These are phyloP conservation scores for Venturia oleaginea DNA, from an alignment of 2,329 filamentous ascomycete genomes.

Conservation along the genomic window DNA sequence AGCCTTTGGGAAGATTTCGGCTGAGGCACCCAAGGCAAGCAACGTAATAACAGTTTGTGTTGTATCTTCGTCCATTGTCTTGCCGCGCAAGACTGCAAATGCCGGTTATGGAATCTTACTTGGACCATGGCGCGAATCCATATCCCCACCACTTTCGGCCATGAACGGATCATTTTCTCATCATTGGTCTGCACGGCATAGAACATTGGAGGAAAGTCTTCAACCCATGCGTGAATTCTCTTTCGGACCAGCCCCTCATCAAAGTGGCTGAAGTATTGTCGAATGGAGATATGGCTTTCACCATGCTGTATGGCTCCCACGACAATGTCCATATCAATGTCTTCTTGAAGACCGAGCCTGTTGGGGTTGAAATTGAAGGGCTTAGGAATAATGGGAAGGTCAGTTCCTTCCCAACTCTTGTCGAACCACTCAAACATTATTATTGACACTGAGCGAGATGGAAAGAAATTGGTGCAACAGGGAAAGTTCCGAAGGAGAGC, in stretches of 20 bases:
- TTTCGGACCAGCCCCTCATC: background rate
- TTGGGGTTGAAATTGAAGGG: too few relatives aligned
- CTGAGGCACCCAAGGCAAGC: background rate
- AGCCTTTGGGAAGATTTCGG: background rate
- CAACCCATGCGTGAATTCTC: background rate
- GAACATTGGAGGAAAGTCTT: conserved; percentile 20
- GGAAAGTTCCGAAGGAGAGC: too few relatives aligned
- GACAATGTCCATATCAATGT: background rate
- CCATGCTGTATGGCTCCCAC: background rate
- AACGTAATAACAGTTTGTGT: background rate
- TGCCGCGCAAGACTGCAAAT: conserved; percentile 24
- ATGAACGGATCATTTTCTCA: conserved; percentile 20
- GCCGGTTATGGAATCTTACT: conserved; percentile 23
- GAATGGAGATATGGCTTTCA: background rate
- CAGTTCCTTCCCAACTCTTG: too few relatives aligned
- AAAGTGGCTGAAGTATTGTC: background rate
- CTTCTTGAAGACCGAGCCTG: too few relatives aligned
- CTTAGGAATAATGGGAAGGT: too few relatives aligned
- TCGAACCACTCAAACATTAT: too few relatives aligned
- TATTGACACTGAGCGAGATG: too few relatives aligned
- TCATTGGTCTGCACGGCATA: conserved; percentile 23
- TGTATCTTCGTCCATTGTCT: background rate
- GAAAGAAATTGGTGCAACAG: too few relatives aligned
- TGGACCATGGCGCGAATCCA: conserved; percentile 14
- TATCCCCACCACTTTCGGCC: conserved; percentile 19